phyloP scores from a whole-genome alignment of 345 rosid genomes.

The Reutealis trisperma region DNA sequence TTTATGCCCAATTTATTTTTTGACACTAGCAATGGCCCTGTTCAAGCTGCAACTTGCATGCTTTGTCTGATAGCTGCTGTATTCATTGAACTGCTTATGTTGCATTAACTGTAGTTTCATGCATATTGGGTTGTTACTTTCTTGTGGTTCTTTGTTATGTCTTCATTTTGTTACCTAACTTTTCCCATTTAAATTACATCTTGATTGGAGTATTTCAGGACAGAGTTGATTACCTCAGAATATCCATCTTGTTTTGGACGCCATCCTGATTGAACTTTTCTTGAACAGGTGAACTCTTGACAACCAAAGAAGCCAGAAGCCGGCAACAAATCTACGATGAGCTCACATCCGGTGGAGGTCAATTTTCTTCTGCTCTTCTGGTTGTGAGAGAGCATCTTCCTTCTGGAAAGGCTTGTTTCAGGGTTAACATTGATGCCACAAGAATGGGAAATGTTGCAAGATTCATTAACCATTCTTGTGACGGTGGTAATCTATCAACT shows the following conservation, averaged over 20 bases:
- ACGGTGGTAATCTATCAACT: constrained; percentile 72
- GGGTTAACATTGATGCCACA: constrained; percentile 87
- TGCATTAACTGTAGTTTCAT: not conserved
- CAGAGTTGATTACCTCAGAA: not conserved
- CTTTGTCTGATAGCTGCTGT: not conserved
- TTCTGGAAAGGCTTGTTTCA: constrained; percentile 76
- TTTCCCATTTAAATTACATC: not conserved
- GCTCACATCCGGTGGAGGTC: constrained; percentile 39
- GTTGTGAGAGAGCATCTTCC: constrained; percentile 96
- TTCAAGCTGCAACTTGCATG: not conserved
- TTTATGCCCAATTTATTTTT: not conserved
- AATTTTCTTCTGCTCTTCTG: constrained; percentile 63
- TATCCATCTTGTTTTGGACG: not conserved
- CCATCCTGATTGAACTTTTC: constrained; percentile 10
- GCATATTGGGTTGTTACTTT: not conserved
- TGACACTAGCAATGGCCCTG: not conserved
- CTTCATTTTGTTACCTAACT: not conserved
- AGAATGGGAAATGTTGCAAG: constrained; percentile 70
- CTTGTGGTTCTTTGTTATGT: not conserved
- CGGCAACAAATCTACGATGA: constrained; percentile 68
- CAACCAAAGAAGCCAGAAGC: constrained; percentile 66
- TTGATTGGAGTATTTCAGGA: not conserved
- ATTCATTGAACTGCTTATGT: too few species aligned
- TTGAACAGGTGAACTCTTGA: constrained; percentile 69
- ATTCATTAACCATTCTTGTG: constrained; percentile 92